phyloP scores from a whole-genome alignment of 2,329 filamentous ascomycete genomes.

The Botrytis paeoniae region DNA sequence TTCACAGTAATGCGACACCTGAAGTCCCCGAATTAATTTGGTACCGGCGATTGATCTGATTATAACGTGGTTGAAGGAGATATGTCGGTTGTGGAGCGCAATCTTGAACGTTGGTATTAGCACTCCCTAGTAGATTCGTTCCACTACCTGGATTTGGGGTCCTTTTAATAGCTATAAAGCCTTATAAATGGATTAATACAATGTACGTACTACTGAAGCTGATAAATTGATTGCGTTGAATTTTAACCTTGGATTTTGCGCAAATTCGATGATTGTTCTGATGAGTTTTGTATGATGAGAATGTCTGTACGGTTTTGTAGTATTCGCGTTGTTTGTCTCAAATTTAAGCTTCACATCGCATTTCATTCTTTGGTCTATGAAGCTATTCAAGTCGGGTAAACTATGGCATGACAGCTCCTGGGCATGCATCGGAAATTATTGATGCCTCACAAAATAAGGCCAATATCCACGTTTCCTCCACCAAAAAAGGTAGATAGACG shows the following conservation, averaged over 20 bases:
- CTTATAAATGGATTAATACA: constrained; percentile 1
- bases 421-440: background rate
- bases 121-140: constrained; percentile 16
- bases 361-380: constrained; percentile 17
- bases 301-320: background rate
- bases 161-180: constrained; percentile 8
- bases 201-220: background rate
- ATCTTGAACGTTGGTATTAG: background rate
- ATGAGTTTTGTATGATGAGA: background rate
- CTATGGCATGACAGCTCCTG: constrained; percentile 11
- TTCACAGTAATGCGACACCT: background rate
- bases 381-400: constrained; percentile 19
- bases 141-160: background rate
- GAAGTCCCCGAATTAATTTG: background rate
- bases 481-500: constrained; percentile 16
- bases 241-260: background rate
- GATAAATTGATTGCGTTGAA: background rate
- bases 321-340: constrained; percentile 1
- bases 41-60: background rate
- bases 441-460: constrained; percentile 3
- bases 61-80: background rate
- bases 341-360: constrained; percentile 7
- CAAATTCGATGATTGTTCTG: background rate
- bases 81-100: background rate
- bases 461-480: background rate